Conservation (phyloP, 192 early-diverging fungal species). For the Backusella mclennaniae region DNA sequence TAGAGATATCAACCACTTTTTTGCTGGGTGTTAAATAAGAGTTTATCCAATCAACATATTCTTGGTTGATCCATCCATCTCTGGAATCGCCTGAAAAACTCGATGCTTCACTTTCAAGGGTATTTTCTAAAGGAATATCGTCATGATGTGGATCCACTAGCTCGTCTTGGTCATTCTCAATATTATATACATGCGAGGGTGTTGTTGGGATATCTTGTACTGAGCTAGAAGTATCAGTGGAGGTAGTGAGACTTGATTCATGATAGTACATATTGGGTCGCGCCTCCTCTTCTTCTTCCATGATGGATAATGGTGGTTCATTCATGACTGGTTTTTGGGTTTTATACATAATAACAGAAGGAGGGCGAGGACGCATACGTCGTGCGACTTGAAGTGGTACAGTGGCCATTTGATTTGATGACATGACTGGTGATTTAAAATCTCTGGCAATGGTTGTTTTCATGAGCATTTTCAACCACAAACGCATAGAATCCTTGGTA, state of each 20-base stretch:
- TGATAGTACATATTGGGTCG: background rate
- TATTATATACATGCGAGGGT: background rate
- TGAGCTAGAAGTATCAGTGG: background rate
- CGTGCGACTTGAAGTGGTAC: constrained; percentile 55
- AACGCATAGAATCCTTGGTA: constrained; percentile 44
- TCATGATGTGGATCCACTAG: constrained; percentile 29
- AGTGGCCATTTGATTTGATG: constrained; percentile 57
- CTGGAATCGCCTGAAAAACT: background rate
- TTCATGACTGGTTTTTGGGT: background rate
- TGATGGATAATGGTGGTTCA: constrained; percentile 15
- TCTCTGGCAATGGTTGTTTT: constrained; percentile 63
- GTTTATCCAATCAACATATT: constrained; percentile 54
- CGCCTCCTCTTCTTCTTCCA: constrained; percentile 30
- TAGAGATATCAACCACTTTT: constrained; percentile 43
- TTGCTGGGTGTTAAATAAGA: constrained; percentile 33
- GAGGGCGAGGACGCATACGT: constrained; percentile 55
- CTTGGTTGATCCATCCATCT: constrained; percentile 28
- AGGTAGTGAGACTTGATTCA: constrained; percentile 17
- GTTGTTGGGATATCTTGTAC: background rate
- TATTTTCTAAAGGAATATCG: background rate
- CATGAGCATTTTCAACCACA: constrained; percentile 62
- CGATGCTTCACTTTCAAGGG: background rate
- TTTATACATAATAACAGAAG: constrained; percentile 42
- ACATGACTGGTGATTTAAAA: constrained; percentile 52
- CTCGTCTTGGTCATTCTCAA: constrained; percentile 21